A percentile compares a stretch with the other conserved stretches of the same genome.
These are phyloP conservation scores for Tulasnella calospora DNA, from an alignment of 768 basidiomycete species.

Conservation along the genomic window DNA sequence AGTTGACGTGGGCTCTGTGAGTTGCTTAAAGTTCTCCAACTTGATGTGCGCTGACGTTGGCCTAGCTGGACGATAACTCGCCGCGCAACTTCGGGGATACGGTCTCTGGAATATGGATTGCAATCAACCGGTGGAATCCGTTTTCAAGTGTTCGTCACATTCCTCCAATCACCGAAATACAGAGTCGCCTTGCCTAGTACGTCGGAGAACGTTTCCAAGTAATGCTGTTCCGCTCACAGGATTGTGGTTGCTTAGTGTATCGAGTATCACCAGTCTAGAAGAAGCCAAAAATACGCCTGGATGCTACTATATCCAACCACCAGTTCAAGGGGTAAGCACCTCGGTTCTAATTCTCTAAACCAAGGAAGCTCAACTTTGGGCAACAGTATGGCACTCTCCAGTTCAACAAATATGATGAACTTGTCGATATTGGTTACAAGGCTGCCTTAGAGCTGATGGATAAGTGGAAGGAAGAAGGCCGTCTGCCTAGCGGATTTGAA, in stretches of 20 bases:
- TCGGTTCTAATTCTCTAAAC: background rate
- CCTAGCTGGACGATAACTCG: slow-evolving; percentile 86
- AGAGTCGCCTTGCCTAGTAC: slow-evolving; percentile 90
- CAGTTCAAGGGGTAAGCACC: slow-evolving; percentile 76
- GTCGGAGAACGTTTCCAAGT: slow-evolving; percentile 35
- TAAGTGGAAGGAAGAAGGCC: slow-evolving; percentile 77
- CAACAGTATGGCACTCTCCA: slow-evolving; percentile 83
- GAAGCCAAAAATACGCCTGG: slow-evolving; percentile 88
- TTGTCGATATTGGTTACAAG: slow-evolving; percentile 73
- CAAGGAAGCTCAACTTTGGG: slow-evolving; percentile 17
- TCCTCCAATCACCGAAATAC: slow-evolving; percentile 89
- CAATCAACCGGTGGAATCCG: slow-evolving; percentile 90
- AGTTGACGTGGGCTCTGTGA: slow-evolving; percentile 83
- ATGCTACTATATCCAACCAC: slow-evolving; percentile 90
- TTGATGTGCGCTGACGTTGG: background rate
- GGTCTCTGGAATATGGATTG: slow-evolving; percentile 92
- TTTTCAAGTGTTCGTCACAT: slow-evolving; percentile 72
- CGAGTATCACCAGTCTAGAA: slow-evolving; percentile 89
- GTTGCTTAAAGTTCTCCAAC: slow-evolving; percentile 29
- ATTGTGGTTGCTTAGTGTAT: slow-evolving; percentile 57
- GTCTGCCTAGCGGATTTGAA: slow-evolving; percentile 63
- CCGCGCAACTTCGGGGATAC: slow-evolving; percentile 93
- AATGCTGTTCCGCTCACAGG: background rate
- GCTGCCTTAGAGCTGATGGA: slow-evolving; percentile 66
- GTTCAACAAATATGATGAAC: slow-evolving; percentile 83